A percentile compares a stretch with the other conserved stretches of the same genome.
These are phyloP conservation scores for Strobilomyces dryophilus DNA, from an alignment of 768 basidiomycete species.

Conservation along the genomic window DNA sequence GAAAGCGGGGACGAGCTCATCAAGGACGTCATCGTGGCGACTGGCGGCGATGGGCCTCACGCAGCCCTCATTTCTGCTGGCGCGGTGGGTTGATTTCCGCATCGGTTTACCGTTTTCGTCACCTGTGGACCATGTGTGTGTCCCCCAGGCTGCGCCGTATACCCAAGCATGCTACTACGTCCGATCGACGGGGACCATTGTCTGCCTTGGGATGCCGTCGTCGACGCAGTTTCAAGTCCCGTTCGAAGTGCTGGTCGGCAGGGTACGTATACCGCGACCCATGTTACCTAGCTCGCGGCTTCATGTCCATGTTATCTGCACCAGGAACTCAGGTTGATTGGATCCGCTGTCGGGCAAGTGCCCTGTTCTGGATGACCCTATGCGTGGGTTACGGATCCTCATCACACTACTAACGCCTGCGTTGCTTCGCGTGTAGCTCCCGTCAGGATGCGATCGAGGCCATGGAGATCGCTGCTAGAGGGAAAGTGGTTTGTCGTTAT, in stretches of 20 bases:
- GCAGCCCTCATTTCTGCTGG: constrained; percentile 26
- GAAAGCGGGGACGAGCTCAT: constrained; percentile 36
- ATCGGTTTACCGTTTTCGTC: not conserved
- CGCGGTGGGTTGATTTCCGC: constrained; percentile 7
- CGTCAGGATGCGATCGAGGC: constrained; percentile 47
- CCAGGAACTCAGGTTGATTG: constrained; percentile 23
- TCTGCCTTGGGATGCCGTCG: constrained; percentile 38
- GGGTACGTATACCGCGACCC: constrained; percentile 7
- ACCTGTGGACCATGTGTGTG: not conserved
- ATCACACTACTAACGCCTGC: not conserved
- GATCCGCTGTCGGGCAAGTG: constrained; percentile 17
- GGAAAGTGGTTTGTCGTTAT: constrained; percentile 36
- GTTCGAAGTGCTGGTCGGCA: constrained; percentile 30
- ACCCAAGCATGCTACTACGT: constrained; percentile 43
- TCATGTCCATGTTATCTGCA: not conserved
- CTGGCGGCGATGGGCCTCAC: constrained; percentile 44
- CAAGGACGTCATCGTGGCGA: constrained; percentile 33
- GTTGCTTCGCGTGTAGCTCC: constrained; percentile 19
- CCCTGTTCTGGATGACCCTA: no score
- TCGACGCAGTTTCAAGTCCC: constrained; percentile 21
- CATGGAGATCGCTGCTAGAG: constrained; percentile 38
- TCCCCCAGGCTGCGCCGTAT: constrained; percentile 34
- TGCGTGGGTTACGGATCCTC: not conserved
- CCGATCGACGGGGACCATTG: constrained; percentile 37
- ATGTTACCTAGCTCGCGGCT: not conserved